Evolutionary conservation across 495 filamentous ascomycete genomes (phyloP).

Genomic region (Delitschia confertaspora): DNA sequence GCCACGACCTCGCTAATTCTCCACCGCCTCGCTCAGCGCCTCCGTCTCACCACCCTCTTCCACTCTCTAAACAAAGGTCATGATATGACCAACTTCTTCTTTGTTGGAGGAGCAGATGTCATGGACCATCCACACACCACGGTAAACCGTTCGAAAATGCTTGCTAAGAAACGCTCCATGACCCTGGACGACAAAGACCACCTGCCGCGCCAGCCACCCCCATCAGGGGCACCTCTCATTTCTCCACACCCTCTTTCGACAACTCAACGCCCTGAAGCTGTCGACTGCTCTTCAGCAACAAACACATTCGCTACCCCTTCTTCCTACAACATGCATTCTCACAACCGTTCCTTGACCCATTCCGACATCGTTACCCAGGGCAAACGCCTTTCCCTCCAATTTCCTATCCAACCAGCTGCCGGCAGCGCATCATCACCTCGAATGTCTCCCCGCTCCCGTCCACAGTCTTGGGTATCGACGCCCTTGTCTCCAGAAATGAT

Average conservation of each 20-base stretch:
- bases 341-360: slow-evolving; percentile 26
- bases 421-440: slow-evolving; percentile 28
- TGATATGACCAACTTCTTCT: slow-evolving; percentile 15
- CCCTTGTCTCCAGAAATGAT: slow-evolving; percentile 41
- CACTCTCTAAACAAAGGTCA: slow-evolving; percentile 1
- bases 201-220: not conserved
- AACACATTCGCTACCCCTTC: not conserved
- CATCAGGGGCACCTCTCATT: slow-evolving; percentile 19
- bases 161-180: slow-evolving; percentile 19
- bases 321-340: slow-evolving; percentile 14
- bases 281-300: not conserved
- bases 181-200: slow-evolving; percentile 19
- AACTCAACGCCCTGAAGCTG: not conserved
- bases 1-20: slow-evolving; percentile 18
- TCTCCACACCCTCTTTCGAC: slow-evolving; percentile 1
- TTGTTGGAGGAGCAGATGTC: slow-evolving; percentile 9
- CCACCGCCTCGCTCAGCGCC: slow-evolving; percentile 24
- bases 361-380: slow-evolving; percentile 45
- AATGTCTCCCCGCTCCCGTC: slow-evolving; percentile 21
- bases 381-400: slow-evolving; percentile 72
- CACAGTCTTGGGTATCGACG: slow-evolving; percentile 22
- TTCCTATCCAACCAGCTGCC: slow-evolving; percentile 50
- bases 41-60: slow-evolving; percentile 7
- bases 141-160: not conserved
- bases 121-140: slow-evolving; percentile 8